Conservation (phyloP, 192 early-diverging fungal genomes). For the Gonapodya prolifera region DNA sequence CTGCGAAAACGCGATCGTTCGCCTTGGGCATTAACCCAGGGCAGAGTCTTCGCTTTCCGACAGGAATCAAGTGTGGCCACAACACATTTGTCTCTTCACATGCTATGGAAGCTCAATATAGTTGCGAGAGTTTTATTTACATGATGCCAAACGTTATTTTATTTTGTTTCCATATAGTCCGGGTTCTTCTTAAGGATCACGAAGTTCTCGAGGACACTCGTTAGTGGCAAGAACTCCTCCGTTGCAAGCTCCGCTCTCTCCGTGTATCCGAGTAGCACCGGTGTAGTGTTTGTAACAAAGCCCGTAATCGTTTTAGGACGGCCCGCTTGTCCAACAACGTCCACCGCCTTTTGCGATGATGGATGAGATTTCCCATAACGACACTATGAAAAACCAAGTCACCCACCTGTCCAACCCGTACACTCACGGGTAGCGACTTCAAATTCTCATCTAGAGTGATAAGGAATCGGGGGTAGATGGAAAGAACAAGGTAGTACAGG, state of each 20-base stretch:
- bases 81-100: too few species aligned
- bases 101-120: too few species aligned
- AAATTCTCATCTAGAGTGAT: conserved; percentile 89
- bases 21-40: too few species aligned
- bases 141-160: too few species aligned
- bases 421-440: conserved; percentile 67
- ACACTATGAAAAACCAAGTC: not conserved
- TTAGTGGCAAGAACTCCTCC: conserved; percentile 84
- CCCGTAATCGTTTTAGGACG: conserved; percentile 98
- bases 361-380: not conserved
- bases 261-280: conserved; percentile 86
- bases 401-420: conserved; percentile 77
- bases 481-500: conserved; percentile 81
- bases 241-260: conserved; percentile 97
- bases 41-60: too few species aligned
- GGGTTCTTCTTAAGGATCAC: conserved; percentile 93
- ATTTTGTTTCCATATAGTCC: conserved; percentile 31
- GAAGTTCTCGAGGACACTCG: conserved; percentile 85
- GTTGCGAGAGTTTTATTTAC: too few species aligned
- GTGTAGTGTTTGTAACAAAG: conserved; percentile 97
- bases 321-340: conserved; percentile 96
- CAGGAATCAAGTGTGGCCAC: too few species aligned
- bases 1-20: too few species aligned
- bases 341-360: conserved; percentile 58
- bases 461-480: conserved; percentile 97